A percentile compares a stretch with the other conserved stretches of the same genome.
These are phyloP conservation scores for Sordaria brevicollis DNA, from an alignment of 495 filamentous ascomycete species.

Conservation along the genomic window DNA sequence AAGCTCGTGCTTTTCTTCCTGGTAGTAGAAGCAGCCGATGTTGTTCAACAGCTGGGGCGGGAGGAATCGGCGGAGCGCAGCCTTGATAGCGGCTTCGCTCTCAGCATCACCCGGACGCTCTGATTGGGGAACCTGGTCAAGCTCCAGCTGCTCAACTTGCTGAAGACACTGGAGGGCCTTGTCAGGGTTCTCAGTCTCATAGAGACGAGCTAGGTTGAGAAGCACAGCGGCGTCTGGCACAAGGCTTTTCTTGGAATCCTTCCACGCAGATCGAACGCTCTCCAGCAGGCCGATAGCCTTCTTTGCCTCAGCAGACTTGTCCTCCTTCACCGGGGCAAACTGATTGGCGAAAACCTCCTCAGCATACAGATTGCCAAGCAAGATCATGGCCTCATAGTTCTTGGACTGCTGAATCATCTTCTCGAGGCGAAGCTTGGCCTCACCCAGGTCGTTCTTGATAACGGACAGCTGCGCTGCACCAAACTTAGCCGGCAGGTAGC, in stretches of 20 bases:
- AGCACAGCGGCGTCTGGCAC: slow-evolving; percentile 77
- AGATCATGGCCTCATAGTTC: slow-evolving; percentile 80
- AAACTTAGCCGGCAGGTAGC: slow-evolving; percentile 87
- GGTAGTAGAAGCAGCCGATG: slow-evolving; percentile 89
- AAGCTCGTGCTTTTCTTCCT: slow-evolving; percentile 65
- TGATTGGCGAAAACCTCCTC: slow-evolving; percentile 85
- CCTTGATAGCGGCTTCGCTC: slow-evolving; percentile 46
- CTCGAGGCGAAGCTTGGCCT: slow-evolving; percentile 87
- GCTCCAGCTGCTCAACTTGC: slow-evolving; percentile 79
- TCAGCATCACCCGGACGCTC: slow-evolving; percentile 54
- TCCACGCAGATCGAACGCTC: slow-evolving; percentile 79
- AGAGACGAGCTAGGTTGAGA: slow-evolving; percentile 82
- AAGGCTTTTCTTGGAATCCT: slow-evolving; percentile 69
- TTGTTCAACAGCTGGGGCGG: slow-evolving; percentile 93
- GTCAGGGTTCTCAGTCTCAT: slow-evolving; percentile 75
- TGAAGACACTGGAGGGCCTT: slow-evolving; percentile 84
- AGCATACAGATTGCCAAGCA: slow-evolving; percentile 81
- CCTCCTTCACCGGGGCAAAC: slow-evolving; percentile 63
- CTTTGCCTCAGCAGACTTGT: slow-evolving; percentile 70
- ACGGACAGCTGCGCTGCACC: slow-evolving; percentile 82
- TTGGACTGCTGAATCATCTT: slow-evolving; percentile 82
- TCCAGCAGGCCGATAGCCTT: slow-evolving; percentile 79
- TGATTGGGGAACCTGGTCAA: slow-evolving; percentile 60
- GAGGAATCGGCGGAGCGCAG: slow-evolving; percentile 57
- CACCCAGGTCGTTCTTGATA: slow-evolving; percentile 70